Conservation (phyloP, 73 alveolate species). For the Blepharisma stoltei region DNA sequence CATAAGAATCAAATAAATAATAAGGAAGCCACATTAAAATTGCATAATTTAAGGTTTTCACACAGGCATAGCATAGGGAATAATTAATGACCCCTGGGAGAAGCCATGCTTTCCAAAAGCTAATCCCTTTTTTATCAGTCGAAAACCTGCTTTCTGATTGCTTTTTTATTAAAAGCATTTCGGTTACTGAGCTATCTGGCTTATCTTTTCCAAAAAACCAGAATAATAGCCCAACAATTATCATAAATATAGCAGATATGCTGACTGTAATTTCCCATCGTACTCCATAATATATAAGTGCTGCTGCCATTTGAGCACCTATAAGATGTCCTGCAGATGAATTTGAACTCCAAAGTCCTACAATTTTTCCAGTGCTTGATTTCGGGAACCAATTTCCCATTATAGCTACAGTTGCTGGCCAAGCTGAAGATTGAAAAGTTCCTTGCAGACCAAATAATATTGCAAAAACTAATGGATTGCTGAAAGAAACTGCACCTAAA, state of each 20-base stretch:
- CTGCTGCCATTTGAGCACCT: conserved; percentile 38
- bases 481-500: conserved; percentile 31
- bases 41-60: neutral
- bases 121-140: no score
- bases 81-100: conserved; percentile 6
- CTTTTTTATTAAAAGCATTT: neutral
- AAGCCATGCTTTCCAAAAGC: neutral
- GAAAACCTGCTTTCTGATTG: neutral
- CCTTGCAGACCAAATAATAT: conserved; percentile 11
- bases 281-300: neutral
- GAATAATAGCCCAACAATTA: neutral
- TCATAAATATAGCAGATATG: neutral
- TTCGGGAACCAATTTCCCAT: conserved; percentile 66
- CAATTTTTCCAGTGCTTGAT: conserved; percentile 48
- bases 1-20: neutral
- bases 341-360: conserved; percentile 52
- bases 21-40: conserved; percentile 12
- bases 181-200: neutral
- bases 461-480: conserved; percentile 29
- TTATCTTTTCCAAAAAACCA: neutral
- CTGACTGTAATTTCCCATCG: neutral
- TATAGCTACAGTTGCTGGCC: conserved; percentile 47
- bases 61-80: conserved; percentile 15
- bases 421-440: conserved; percentile 14
- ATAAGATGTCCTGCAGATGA: conserved; percentile 60